Percentiles rank a stretch among this genome's conserved stretches.
Evolutionary conservation across 148 eudicot genomes (phyloP).

Genomic region (Euryodendron excelsum): DNA sequence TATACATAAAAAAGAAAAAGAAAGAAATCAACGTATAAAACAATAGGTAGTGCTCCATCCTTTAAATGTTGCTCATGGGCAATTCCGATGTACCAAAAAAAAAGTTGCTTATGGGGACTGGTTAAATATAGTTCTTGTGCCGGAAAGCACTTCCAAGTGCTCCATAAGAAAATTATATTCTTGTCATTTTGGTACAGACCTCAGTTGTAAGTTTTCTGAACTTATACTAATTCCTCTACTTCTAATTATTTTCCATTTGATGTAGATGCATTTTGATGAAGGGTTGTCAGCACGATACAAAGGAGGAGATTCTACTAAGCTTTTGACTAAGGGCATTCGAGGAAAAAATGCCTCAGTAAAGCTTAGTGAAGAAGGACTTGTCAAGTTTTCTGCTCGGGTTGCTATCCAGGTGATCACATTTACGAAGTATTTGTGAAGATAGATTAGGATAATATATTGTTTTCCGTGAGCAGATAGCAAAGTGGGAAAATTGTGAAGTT

Average conservation of each 20-base stretch:
- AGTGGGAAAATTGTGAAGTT: not conserved
- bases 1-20: not conserved
- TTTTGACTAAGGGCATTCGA: conserved; percentile 68
- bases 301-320: conserved; percentile 70
- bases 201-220: not conserved
- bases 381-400: conserved; percentile 87
- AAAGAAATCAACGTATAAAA: not conserved
- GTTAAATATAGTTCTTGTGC: not conserved
- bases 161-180: not conserved
- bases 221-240: not conserved
- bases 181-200: not conserved
- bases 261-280: conserved; percentile 92
- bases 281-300: conserved; percentile 75
- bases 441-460: not conserved
- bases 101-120: too few relatives aligned
- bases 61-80: not conserved
- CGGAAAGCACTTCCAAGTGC: not conserved
- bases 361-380: conserved; percentile 93
- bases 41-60: not conserved
- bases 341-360: conserved; percentile 92
- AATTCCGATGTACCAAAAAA: too few relatives aligned
- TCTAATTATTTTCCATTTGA: conserved; percentile 19
- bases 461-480: not conserved
- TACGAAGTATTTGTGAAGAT: not conserved
- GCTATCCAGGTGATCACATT: conserved; percentile 70